Evolutionary conservation across 1,139 yeast species (phyloP), one percentile per base, ranked within the genome.

Genomic region (Scheffersomyces lignicola): DNA sequence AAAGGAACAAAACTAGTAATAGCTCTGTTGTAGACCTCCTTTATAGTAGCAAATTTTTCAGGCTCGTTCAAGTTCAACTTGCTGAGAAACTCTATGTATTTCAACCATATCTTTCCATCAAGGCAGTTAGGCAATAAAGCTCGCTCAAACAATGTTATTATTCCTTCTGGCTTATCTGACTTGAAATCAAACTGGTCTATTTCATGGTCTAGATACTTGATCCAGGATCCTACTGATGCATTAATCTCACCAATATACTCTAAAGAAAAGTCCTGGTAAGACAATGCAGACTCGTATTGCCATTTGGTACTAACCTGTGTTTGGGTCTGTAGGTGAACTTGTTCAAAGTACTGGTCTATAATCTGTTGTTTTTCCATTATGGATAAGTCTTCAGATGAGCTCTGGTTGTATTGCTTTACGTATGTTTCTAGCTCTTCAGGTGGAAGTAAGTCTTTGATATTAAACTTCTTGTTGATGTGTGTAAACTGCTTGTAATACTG

Each of bases 61-160:
- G 46, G 48, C 0, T 46, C 41, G 10, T 38, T 37, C 3, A 36
- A 16, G 5, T 34, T 34, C 39, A 38, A 40, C n/a, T 35, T 34
- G 32, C 52, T 44, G 8, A 62, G 44, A 59, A 74, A 83, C 2
- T 62, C 53, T n/a, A 75, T 34, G 49, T 80, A 83, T 43, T 65
- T 71, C 9, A 71, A 48, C 92, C 92, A 84, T n/a, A 80, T 46
- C 7, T 56, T 55, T 24, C 70, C 67, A 29, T 65, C 60, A 18
- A 59, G 58, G 37, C 83, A 78, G 36, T 78, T 69, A 0, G 89
- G 85, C 1, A 82, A 58, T 12, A 83, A 55, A 10, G 80, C 67
- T 42, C 90, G 62, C 52, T 82, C 85, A 53, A 78, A 83, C 2
- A 79, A 46, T n/a, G 45, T 60, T 5, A 68, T 51, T 3, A 58